Base-by-base conservation (phyloP, 345 rosid genomes). In the Lumnitzera littorea region DNA sequence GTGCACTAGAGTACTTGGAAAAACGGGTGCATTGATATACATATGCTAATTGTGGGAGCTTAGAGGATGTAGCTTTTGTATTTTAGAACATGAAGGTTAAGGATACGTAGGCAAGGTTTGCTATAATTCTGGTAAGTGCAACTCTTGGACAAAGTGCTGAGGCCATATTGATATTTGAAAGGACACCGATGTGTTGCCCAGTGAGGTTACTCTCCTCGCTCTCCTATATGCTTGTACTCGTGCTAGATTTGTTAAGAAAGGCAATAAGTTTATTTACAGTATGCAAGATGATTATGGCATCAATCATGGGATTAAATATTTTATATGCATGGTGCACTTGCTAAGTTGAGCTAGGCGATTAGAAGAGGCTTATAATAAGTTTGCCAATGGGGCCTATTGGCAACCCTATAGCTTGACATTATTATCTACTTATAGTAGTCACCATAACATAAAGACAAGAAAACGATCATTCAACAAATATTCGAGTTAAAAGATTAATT, bases 11-110 rank as follows among this genome's bases (percentile, higher is more conserved):
- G 20, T 20, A 84, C 61, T 74, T 91, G 57, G 95, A 96, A 57
- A 84, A 80, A 63, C 89, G 98, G 95, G 69, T 91, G 15, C 75
- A 83, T 63, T 78, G 89, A 7, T 89, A 7, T 89, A 89, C 87
- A 96, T 89, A 78, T 75, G 88, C 92, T 0, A 91, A 91, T 70
- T 89, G 96, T 13, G 98, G 96, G 58, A 86, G 92, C 78, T 84
- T 89, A 72, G 74, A 73, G 53, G 86, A 82, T 61, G 83, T 95
- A 0, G 72, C 84, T 58, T 68, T 60, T 60, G 62, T 82, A 15
- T 89, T 89, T 48, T 76, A 83, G 54, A 79, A 27, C 62, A 86
- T 83, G 87, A 64, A 58, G 11, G 50, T 65, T 50, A 86, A 75
- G 68, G 92, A 91, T 72, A 91, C 85, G 9, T 86, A 78, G 17